Conservation (phyloP, 495 filamentous ascomycete species). For the Tuber magnatum region DNA sequence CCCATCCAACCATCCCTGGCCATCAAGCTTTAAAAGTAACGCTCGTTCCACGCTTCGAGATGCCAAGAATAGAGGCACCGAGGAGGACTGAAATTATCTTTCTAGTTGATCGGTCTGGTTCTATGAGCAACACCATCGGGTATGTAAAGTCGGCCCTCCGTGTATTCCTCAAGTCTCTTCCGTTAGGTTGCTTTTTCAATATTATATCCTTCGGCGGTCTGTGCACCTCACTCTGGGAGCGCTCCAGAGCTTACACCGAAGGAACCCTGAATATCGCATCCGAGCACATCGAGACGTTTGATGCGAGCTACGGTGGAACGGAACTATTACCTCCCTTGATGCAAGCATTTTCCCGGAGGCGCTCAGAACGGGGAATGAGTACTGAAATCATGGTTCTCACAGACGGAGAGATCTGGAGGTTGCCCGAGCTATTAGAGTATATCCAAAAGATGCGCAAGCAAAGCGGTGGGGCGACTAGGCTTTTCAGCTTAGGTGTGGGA, state of each 20-base stretch:
- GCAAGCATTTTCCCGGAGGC: slow-evolving; percentile 36
- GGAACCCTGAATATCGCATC: slow-evolving; percentile 50
- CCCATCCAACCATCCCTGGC: slow-evolving; percentile 52
- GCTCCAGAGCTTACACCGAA: slow-evolving; percentile 51
- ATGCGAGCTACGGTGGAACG: slow-evolving; percentile 55
- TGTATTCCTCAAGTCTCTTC: slow-evolving; percentile 62
- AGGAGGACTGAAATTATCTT: slow-evolving; percentile 59
- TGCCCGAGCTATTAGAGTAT: slow-evolving; percentile 49
- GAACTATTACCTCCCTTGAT: slow-evolving; percentile 54
- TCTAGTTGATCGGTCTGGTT: slow-evolving; percentile 59
- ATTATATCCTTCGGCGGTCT: slow-evolving; percentile 60
- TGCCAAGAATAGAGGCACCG: slow-evolving; percentile 41
- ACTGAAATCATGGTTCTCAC: slow-evolving; percentile 61
- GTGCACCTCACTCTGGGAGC: slow-evolving; percentile 53
- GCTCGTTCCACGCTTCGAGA: slow-evolving; percentile 57
- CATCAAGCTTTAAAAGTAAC: slow-evolving; percentile 62
- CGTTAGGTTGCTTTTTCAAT: slow-evolving; percentile 62
- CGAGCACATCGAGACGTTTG: slow-evolving; percentile 46
- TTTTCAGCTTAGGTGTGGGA: slow-evolving; percentile 63
- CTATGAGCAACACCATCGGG: slow-evolving; percentile 53
- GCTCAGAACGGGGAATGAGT: slow-evolving; percentile 44
- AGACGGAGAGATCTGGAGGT: slow-evolving; percentile 59
- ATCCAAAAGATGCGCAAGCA: slow-evolving; percentile 48
- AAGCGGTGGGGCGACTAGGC: slow-evolving; percentile 49
- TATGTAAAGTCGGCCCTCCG: slow-evolving; percentile 52